Evolutionary conservation across 495 filamentous ascomycete genomes (phyloP), one percentile per base, ranked within the genome.

Genomic region (Xylaria telfairii): DNA sequence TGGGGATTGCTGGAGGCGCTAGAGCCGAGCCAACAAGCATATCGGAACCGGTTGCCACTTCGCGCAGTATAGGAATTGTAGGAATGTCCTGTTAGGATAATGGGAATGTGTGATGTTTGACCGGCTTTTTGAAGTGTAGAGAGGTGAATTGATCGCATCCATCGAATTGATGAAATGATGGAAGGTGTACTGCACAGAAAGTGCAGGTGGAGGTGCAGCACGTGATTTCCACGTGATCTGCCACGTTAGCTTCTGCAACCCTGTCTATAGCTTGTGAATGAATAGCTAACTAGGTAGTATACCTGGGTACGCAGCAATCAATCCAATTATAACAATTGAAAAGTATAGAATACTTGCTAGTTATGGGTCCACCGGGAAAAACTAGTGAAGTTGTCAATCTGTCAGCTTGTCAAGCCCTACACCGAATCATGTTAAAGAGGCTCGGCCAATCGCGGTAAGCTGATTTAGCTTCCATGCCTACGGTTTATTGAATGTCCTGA

Each of bases 221-320:
- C 71, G 71, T 73, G 71, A 63, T 19, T 13, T 19, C 62, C 56
- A 69, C 61, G 67, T 53, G 46, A 72, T 30, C 13, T 3, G 2
- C 5, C 30, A 28, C 26, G 17, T 8, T 54, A 54, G 51, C 51
- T 30, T 54, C 5, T 54, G 17, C 21, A 51, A 54, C 26, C 51
- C 51, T 54, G 51, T 26, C 10, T 13, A 30, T 17, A 28, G 4
- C 34, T 37, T 37, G 24, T 30, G 49, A 54, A 28, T 54, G 12
- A 28, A 28, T 4, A 54, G 24, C 24, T 30, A 3, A 2, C 10
- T n/a, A n/a, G n/a, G n/a, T n/a, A n/a, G n/a, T n/a, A n/a, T n/a
- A n/a, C n/a, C n/a, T n/a, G n/a, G n/a, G n/a, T n/a, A n/a, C n/a
- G n/a, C n/a, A n/a, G n/a, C n/a, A n/a, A n/a, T n/a, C n/a, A 28